Conservation (phyloP, 1,284 basidiomycete species). For the Golubevia pallescens region DNA sequence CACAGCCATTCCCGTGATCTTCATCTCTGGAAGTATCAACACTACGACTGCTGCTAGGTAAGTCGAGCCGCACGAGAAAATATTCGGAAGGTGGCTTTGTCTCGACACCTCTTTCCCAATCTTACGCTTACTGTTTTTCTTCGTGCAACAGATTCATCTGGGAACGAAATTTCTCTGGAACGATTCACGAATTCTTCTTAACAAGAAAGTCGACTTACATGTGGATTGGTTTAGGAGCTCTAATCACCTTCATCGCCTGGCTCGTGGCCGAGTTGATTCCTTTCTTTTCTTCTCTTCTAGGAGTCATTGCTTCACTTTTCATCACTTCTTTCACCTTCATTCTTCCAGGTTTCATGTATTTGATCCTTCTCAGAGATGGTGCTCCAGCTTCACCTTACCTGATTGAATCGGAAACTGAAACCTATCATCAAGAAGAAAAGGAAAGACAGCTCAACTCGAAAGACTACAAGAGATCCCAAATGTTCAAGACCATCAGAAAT, state of each 20-base stretch:
- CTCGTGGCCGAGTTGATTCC: slow-evolving; percentile 46
- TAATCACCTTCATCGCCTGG: slow-evolving; percentile 49
- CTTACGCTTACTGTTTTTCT: neutral
- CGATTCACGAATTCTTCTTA: slow-evolving; percentile 21
- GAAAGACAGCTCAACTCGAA: neutral
- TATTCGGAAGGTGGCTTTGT: slow-evolving; percentile 26
- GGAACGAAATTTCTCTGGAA: slow-evolving; percentile 19
- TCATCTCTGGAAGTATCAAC: slow-evolving; percentile 46
- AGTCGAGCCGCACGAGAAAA: no score
- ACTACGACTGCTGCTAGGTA: slow-evolving; percentile 35
- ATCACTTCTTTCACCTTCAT: no score
- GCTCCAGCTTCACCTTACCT: neutral
- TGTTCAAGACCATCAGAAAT: no score
- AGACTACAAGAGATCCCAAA: neutral
- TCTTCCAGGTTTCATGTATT: no score
- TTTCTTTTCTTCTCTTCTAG: slow-evolving; percentile 40
- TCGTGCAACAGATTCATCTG: neutral
- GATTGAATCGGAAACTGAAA: neutral
- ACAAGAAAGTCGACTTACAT: slow-evolving; percentile 2
- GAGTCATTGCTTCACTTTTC: slow-evolving; percentile 41
- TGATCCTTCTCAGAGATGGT: no score
- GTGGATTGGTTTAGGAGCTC: slow-evolving; percentile 31
- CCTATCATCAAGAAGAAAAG: neutral
- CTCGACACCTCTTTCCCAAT: neutral
- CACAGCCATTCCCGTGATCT: slow-evolving; percentile 44